Base-by-base conservation (phyloP, 1,284 basidiomycete species). In the Ganoderma multipileum region DNA sequence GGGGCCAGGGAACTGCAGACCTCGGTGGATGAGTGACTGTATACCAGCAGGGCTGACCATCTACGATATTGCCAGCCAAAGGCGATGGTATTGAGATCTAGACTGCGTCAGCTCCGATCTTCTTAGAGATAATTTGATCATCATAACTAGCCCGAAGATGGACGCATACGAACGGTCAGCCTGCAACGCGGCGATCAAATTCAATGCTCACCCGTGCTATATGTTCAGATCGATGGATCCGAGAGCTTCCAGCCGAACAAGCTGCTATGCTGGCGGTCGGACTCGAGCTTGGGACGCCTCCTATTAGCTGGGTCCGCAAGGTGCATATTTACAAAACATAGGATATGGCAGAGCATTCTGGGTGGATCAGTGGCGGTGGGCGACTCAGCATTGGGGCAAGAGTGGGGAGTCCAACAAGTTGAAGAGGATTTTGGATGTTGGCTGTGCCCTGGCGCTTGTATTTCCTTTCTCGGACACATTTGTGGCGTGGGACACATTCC, bases 41-140 rank as follows among this genome's bases (percentile, higher is more conserved):
- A n/a, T n/a, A n/a, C n/a, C n/a, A n/a, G n/a, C n/a, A 26, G 58
- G 58, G 58, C 58, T 60, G 58, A 60, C 58, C 36, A 38, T 39
- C 14, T 39, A 23, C 58, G n/a, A 9, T 7, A 6, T 1, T n/a
- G 36, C 38, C 38, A 41, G 33, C 33, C 58, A n/a, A 26, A 11
- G 36, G 26, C 14, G 47, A 50, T 12, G n/a, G 42, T 20, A 47
- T 47, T 55, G 52, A 30, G 52, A 30, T 55, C 18, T 16, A 26
- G 52, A 55, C 52, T 18, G 52, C 16, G 52, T 33, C 52, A 55
- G 52, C 52, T 33, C 26, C 52, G 52, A 55, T 55, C 30, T 18
- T 18, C 52, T 18, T 12, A 30, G 23, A 50, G 47, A 20, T 23
- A 23, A 11, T n/a, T 9, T 23, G 8, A 47, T 14, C 6, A 20